These are phyloP conservation scores for Boletus rufocinnamomeus DNA, from an alignment of 768 basidiomycete species.

Conservation along the genomic window DNA sequence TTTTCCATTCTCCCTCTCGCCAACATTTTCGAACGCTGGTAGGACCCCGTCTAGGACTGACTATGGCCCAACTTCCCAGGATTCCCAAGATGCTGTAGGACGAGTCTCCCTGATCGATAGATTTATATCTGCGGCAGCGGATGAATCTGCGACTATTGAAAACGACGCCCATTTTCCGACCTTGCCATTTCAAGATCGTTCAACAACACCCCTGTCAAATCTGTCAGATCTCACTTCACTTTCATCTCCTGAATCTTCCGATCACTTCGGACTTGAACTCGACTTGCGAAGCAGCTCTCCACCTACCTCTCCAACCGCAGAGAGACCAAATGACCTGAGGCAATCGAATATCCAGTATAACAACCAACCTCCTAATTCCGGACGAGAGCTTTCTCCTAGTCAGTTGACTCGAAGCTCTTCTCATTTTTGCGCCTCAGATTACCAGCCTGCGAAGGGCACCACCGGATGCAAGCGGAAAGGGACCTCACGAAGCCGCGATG, in stretches of 20 bases:
- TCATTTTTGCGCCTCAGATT: conserved; percentile 6
- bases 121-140: conserved; percentile 29
- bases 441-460: conserved; percentile 21
- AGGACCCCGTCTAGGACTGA: conserved; percentile 1
- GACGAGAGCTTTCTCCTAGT: neutral
- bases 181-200: conserved; percentile 14
- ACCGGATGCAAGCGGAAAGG: conserved; percentile 23
- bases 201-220: conserved; percentile 29
- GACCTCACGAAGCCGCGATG: conserved; percentile 8
- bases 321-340: neutral
- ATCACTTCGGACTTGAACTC: conserved; percentile 1
- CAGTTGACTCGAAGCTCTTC: conserved; percentile 7
- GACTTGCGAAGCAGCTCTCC: conserved; percentile 16
- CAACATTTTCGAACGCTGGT: neutral
- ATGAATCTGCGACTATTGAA: conserved; percentile 10
- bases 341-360: neutral
- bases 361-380: neutral
- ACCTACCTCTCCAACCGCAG: conserved; percentile 21
- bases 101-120: conserved; percentile 32
- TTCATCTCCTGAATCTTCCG: conserved; percentile 26
- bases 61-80: conserved; percentile 8
- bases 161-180: neutral
- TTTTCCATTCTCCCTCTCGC: conserved; percentile 9
- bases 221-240: conserved; percentile 34
- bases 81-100: conserved; percentile 5